A percentile compares a stretch with the other conserved stretches of the same genome.
Evolutionary conservation across 192 early-diverging fungal species (phyloP).

Genomic region (Anaeromyces robustus): DNA sequence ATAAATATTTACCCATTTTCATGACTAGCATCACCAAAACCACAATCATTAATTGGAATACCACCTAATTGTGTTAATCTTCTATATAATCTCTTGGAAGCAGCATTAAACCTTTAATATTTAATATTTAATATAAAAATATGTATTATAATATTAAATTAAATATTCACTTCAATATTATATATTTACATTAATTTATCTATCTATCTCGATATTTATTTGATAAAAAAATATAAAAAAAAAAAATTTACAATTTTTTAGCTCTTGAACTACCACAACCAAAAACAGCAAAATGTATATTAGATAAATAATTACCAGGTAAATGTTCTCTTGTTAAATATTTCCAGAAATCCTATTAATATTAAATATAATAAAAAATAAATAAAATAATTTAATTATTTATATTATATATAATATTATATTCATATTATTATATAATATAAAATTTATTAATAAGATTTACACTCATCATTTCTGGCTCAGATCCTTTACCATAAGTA

Average conservation of each 20-base stretch:
- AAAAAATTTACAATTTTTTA: constrained; percentile 3
- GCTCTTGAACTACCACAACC: constrained; percentile 93
- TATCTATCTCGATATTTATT: too few species aligned
- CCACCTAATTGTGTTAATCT: constrained; percentile 78
- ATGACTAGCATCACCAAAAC: constrained; percentile 93
- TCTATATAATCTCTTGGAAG: constrained; percentile 79
- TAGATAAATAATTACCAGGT: constrained; percentile 40
- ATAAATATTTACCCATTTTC: constrained; percentile 53
- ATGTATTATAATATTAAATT: too few species aligned
- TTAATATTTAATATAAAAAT: too few species aligned
- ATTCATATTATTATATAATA: too few species aligned
- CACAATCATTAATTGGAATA: constrained; percentile 39
- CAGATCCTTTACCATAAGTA: constrained; percentile 84
- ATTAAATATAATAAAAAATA: too few species aligned
- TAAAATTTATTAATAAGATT: too few species aligned
- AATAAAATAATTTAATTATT: too few species aligned
- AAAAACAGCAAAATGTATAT: constrained; percentile 71
- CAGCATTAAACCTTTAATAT: constrained; percentile 91
- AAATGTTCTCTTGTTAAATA: constrained; percentile 71
- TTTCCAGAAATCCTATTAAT: constrained; percentile 72
- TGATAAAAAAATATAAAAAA: neutral
- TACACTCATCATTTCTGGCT: constrained; percentile 81
- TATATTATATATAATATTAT: too few species aligned
- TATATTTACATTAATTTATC: too few species aligned
- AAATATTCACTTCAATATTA: too few species aligned